These are phyloP conservation scores for Penicillium bovifimosum DNA, from an alignment of 495 filamentous ascomycete genomes.

Conservation along the genomic window DNA sequence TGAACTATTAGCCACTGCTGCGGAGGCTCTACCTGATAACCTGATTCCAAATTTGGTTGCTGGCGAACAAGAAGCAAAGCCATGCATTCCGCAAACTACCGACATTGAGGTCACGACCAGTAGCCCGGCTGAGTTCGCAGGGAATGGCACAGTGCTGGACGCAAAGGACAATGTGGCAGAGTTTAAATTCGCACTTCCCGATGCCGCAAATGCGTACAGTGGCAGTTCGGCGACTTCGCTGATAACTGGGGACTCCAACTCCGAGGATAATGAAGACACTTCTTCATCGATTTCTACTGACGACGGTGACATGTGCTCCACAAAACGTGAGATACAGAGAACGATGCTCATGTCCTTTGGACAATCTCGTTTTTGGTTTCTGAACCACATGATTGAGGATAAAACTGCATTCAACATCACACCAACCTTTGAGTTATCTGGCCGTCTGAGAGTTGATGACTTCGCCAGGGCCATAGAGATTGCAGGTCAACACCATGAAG, in stretches of 20 bases:
- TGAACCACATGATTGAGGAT: constrained; percentile 27
- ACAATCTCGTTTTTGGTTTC: constrained; percentile 47
- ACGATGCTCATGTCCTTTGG: constrained; percentile 27
- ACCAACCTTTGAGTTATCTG: constrained; percentile 15
- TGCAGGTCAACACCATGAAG: constrained; percentile 36
- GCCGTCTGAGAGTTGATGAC: constrained; percentile 9
- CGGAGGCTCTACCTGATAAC: constrained; percentile 2
- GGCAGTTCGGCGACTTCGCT: constrained; percentile 12
- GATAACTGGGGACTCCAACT: constrained; percentile 12
- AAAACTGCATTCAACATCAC: constrained; percentile 32
- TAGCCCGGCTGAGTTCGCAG: not conserved
- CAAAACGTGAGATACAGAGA: constrained; percentile 2
- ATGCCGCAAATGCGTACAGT: constrained; percentile 1
- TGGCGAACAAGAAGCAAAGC: not conserved
- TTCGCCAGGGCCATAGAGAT: constrained; percentile 29
- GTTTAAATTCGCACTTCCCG: constrained; percentile 6
- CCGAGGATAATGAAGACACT: constrained; percentile 9
- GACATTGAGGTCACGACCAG: not conserved
- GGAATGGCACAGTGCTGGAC: not conserved
- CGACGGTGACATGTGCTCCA: not conserved
- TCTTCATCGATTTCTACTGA: constrained; percentile 10
- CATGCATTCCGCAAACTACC: not conserved
- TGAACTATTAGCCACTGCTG: constrained; percentile 12
- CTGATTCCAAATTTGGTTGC: constrained; percentile 10
- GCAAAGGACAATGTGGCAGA: not conserved